phyloP scores from a whole-genome alignment of 2,329 filamentous ascomycete species.

The Leptodontidium sp. region DNA sequence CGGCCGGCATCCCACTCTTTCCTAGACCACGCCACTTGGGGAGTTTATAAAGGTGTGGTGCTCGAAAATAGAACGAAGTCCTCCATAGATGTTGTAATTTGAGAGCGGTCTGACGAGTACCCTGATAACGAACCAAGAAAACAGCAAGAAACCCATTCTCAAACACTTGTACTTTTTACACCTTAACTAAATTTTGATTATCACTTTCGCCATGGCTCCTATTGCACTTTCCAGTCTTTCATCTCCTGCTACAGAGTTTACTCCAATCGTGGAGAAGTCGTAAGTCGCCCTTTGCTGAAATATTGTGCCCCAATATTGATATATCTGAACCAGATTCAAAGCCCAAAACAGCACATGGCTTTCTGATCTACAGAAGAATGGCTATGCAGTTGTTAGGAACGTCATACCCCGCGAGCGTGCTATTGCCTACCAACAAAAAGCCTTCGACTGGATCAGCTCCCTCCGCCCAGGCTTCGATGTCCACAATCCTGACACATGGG shows the following conservation, averaged over 20 bases:
- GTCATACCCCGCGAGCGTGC: conserved; percentile 32
- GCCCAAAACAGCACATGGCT: conserved; percentile 30
- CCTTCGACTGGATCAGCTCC: conserved; percentile 32
- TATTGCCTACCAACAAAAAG: conserved; percentile 28
- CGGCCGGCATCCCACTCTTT: conserved; percentile 13
- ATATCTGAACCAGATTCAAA: not conserved
- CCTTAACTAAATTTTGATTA: not conserved
- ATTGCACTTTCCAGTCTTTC: conserved; percentile 19
- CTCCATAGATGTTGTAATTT: not conserved
- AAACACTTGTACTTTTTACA: not conserved
- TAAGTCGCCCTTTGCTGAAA: not conserved
- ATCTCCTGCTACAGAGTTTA: not conserved
- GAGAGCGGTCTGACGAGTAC: not conserved
- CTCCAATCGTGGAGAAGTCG: conserved; percentile 8
- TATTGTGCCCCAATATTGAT: not conserved
- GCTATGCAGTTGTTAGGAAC: conserved; percentile 30
- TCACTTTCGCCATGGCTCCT: conserved; percentile 10
- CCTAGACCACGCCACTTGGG: not conserved
- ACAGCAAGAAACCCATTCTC: not conserved
- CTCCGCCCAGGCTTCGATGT: conserved; percentile 37
- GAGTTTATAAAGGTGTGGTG: not conserved
- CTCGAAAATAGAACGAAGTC: not conserved
- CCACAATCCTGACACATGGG: conserved; percentile 47
- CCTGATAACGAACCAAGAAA: not conserved
- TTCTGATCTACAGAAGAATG: conserved; percentile 28